These are phyloP conservation scores for Fragaria ananassa DNA, from an alignment of 306 rosid species.

Conservation along the genomic window DNA sequence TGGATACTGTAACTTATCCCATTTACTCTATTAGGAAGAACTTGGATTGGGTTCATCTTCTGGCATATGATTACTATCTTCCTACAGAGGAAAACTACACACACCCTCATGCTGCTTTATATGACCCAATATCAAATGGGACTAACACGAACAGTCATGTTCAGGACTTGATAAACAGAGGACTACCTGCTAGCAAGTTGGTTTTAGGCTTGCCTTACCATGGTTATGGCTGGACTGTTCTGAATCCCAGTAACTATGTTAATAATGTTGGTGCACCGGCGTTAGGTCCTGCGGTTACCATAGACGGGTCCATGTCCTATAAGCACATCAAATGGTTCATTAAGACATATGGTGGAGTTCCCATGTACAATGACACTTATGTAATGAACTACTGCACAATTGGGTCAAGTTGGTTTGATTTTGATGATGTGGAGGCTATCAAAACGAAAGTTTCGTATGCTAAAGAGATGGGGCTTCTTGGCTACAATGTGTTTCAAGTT, in stretches of 20 bases:
- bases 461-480: constrained; percentile 41
- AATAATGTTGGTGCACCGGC: constrained; percentile 16
- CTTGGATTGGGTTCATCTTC: constrained; percentile 33
- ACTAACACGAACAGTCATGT: constrained; percentile 17
- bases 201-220: constrained; percentile 37
- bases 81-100: constrained; percentile 18
- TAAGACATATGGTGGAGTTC: background rate
- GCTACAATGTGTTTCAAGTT: constrained; percentile 43
- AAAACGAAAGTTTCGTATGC: constrained; percentile 50
- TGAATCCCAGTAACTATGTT: background rate
- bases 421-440: constrained; percentile 47
- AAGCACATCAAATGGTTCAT: constrained; percentile 6
- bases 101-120: constrained; percentile 27
- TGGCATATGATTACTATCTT: constrained; percentile 18
- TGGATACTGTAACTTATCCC: constrained; percentile 16
- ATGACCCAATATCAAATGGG: constrained; percentile 16
- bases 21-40: constrained; percentile 15
- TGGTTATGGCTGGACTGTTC: constrained; percentile 36
- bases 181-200: constrained; percentile 20
- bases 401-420: constrained; percentile 43
- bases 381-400: constrained; percentile 41
- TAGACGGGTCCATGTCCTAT: constrained; percentile 25
- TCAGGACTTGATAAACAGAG: constrained; percentile 23
- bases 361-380: constrained; percentile 31
- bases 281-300: constrained; percentile 18